phyloP scores from a whole-genome alignment of 208 protist species.

The Acanthamoeba pearcei region DNA sequence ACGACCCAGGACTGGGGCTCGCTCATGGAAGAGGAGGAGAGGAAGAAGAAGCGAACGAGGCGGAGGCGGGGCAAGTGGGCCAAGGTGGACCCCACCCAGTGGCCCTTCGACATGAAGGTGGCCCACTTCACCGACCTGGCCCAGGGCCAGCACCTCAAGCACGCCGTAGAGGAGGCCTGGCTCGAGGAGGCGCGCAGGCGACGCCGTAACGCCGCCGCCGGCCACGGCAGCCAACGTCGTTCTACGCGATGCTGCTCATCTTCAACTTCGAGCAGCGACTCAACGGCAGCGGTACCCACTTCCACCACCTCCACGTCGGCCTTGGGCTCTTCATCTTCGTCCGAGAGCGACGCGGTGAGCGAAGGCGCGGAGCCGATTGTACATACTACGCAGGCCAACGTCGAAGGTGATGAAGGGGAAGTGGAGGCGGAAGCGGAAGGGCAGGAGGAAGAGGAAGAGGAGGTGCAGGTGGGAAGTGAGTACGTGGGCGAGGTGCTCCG shows the following conservation, averaged over 20 bases:
- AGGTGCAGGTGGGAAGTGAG: not conserved
- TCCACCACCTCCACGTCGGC: too few species aligned
- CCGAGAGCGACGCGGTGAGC: too few species aligned
- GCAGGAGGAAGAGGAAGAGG: not conserved
- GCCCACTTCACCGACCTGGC: conserved; percentile 2
- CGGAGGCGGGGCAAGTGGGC: not conserved
- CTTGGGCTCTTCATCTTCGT: too few species aligned
- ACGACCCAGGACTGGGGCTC: conserved; percentile 2
- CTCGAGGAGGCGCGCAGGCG: not conserved
- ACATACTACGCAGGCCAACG: too few species aligned
- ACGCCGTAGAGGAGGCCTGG: conserved; percentile 26
- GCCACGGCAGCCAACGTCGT: not conserved
- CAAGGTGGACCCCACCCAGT: conserved; percentile 25
- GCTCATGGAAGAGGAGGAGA: not conserved
- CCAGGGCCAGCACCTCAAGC: not conserved
- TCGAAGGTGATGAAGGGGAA: too few species aligned
- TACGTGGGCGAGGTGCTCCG: conserved; percentile 10
- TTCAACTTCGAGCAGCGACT: not conserved
- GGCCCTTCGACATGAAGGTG: conserved; percentile 47
- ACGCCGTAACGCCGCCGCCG: not conserved
- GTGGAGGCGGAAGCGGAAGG: too few species aligned
- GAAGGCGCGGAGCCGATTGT: too few species aligned
- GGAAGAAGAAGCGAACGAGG: not conserved
- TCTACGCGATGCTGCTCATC: not conserved
- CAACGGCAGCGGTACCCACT: not conserved